Evolutionary conservation across 2,329 filamentous ascomycete species (phyloP).

Genomic region (Ceratocystis cacaofunesta): DNA sequence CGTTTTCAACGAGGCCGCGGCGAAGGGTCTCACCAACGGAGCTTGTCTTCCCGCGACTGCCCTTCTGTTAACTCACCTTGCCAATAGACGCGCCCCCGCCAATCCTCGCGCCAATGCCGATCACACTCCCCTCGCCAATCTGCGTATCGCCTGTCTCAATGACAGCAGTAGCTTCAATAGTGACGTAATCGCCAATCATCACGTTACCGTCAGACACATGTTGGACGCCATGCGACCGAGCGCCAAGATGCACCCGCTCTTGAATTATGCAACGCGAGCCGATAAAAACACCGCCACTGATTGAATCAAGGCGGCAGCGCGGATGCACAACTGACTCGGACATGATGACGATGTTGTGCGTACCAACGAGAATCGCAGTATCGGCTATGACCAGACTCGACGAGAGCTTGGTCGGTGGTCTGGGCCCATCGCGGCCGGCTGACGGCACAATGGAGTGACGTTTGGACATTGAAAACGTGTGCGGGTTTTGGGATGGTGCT

Average conservation of each 20-base stretch:
- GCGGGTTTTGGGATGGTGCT: neutral
- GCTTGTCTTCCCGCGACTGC: neutral
- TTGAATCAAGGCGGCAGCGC: conserved; percentile 63
- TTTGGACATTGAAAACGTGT: conserved; percentile 24
- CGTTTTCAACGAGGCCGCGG: no score
- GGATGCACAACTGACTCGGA: conserved; percentile 75
- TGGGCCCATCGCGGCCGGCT: conserved; percentile 36
- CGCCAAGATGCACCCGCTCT: conserved; percentile 49
- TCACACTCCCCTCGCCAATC: conserved; percentile 43
- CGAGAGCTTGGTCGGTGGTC: conserved; percentile 47
- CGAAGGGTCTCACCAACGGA: no score
- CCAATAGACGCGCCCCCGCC: conserved; percentile 47
- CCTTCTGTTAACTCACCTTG: conserved; percentile 34
- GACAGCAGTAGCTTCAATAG: conserved; percentile 43
- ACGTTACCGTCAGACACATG: conserved; percentile 33
- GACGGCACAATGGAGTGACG: conserved; percentile 42
- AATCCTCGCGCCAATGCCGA: conserved; percentile 46
- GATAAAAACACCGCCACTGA: conserved; percentile 62
- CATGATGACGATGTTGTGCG: conserved; percentile 62
- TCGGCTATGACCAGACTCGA: conserved; percentile 47
- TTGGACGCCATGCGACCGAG: conserved; percentile 20
- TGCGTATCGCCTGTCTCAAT: conserved; percentile 49
- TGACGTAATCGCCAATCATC: conserved; percentile 44
- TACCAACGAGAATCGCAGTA: conserved; percentile 50
- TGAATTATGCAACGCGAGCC: conserved; percentile 71